Percentiles rank a stretch among this genome's conserved stretches.
phyloP scores from a whole-genome alignment of 164 flowering plant species.

The Aristolochia fimbriata region DNA sequence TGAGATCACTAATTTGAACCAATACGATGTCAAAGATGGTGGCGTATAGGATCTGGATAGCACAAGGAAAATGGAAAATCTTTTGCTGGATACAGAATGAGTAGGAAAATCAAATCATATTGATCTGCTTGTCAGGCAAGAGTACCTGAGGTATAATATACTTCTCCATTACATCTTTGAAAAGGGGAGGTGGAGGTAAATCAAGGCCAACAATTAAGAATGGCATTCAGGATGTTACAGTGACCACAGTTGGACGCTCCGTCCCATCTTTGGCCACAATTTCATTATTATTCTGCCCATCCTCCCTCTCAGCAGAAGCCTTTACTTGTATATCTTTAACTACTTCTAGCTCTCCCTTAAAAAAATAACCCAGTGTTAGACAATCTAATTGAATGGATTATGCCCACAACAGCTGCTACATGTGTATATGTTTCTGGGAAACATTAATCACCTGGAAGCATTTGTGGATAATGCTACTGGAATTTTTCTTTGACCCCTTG shows the following conservation, averaged over 20 bases:
- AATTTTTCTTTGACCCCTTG: constrained; percentile 34
- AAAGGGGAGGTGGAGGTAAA: constrained; percentile 95
- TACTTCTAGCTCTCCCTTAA: constrained; percentile 87
- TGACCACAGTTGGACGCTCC: constrained; percentile 20
- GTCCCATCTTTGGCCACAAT: constrained; percentile 25
- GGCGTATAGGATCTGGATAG: too few species aligned
- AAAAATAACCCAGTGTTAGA: background rate
- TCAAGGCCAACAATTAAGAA: constrained; percentile 97
- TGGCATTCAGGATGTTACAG: constrained; percentile 69
- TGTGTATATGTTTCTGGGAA: background rate
- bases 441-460: constrained; percentile 74
- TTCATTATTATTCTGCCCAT: constrained; percentile 30
- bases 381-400: background rate
- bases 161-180: constrained; percentile 94
- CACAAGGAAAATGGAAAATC: too few species aligned
- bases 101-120: too few species aligned
- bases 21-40: too few species aligned
- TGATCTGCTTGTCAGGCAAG: too few species aligned
- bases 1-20: too few species aligned
- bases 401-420: too few species aligned
- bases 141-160: constrained; percentile 92
- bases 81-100: too few species aligned
- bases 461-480: constrained; percentile 61
- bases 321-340: constrained; percentile 59
- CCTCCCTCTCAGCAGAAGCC: constrained; percentile 40